phyloP scores from a whole-genome alignment of 768 basidiomycete species.

The Lactifluus hygrophoroides region DNA sequence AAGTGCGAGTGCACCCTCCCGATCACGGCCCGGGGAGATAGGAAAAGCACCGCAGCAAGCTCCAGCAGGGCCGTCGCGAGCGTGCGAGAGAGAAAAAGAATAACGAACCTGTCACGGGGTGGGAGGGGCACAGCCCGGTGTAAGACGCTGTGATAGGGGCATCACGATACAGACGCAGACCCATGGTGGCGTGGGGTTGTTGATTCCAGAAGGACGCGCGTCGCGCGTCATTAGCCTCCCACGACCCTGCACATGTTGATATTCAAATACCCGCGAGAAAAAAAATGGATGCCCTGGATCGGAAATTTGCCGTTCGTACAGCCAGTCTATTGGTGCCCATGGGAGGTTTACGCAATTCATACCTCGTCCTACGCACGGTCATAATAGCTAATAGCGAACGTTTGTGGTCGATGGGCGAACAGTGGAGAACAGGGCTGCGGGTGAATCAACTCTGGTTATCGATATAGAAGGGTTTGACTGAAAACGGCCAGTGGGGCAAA shows the following conservation, averaged over 20 bases:
- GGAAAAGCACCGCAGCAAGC: background rate
- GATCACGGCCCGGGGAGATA: background rate
- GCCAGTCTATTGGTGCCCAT: background rate
- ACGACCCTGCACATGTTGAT: slow-evolving; percentile 9
- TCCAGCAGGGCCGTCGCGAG: background rate
- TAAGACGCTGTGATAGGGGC: slow-evolving; percentile 15
- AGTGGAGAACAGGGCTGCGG: slow-evolving; percentile 14
- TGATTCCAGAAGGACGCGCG: slow-evolving; percentile 3
- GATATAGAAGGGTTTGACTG: slow-evolving; percentile 13
- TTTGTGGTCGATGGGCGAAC: background rate
- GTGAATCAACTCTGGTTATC: slow-evolving; percentile 13
- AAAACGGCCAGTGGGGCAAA: slow-evolving; percentile 2
- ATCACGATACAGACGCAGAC: slow-evolving; percentile 13
- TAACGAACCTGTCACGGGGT: slow-evolving; percentile 6
- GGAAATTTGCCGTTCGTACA: background rate
- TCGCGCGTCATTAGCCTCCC: slow-evolving; percentile 18
- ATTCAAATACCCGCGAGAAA: slow-evolving; percentile 14
- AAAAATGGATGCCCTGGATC: background rate
- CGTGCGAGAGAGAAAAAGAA: background rate
- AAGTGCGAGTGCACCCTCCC: background rate
- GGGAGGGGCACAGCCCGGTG: slow-evolving; percentile 4
- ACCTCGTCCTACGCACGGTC: slow-evolving; percentile 2
- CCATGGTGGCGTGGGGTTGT: slow-evolving; percentile 18
- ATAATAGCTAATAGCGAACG: background rate
- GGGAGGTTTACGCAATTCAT: slow-evolving; percentile 6